These are phyloP conservation scores for Nemania sp. DNA, from an alignment of 2,329 filamentous ascomycete species.

Conservation along the genomic window DNA sequence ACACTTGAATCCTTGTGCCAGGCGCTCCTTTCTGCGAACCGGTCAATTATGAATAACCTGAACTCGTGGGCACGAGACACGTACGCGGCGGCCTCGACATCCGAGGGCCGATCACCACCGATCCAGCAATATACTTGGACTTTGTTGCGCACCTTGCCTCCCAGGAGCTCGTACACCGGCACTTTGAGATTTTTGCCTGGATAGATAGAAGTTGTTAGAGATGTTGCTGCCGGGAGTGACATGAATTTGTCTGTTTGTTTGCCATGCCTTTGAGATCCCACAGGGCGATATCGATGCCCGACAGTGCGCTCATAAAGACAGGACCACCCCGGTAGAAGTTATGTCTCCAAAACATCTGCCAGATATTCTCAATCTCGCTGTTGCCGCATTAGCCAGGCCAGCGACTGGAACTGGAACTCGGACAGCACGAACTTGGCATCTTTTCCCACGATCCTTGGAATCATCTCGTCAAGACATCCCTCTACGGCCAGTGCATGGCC, in stretches of 20 bases:
- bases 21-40: slow-evolving; percentile 53
- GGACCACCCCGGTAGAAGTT: slow-evolving; percentile 79
- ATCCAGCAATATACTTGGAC: slow-evolving; percentile 80
- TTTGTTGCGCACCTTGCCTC: slow-evolving; percentile 72
- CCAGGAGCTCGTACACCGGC: slow-evolving; percentile 74
- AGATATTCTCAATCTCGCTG: slow-evolving; percentile 79
- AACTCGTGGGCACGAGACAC: slow-evolving; percentile 27
- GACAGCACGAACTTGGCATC: slow-evolving; percentile 66
- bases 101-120: slow-evolving; percentile 71
- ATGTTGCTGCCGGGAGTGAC: background rate
- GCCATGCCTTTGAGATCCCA: slow-evolving; percentile 73
- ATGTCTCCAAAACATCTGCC: slow-evolving; percentile 73
- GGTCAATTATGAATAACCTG: background rate
- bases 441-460: slow-evolving; percentile 59
- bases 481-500: slow-evolving; percentile 76
- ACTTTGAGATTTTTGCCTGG: slow-evolving; percentile 57
- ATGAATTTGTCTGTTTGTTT: too few relatives aligned
- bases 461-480: slow-evolving; percentile 63
- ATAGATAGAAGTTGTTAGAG: background rate
- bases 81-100: slow-evolving; percentile 67
- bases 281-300: slow-evolving; percentile 77
- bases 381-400: background rate
- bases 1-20: slow-evolving; percentile 65
- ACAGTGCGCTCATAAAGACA: slow-evolving; percentile 78
- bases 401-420: background rate